Conservation (phyloP, 2,329 filamentous ascomycete genomes). For the Daldinia sp. region DNA sequence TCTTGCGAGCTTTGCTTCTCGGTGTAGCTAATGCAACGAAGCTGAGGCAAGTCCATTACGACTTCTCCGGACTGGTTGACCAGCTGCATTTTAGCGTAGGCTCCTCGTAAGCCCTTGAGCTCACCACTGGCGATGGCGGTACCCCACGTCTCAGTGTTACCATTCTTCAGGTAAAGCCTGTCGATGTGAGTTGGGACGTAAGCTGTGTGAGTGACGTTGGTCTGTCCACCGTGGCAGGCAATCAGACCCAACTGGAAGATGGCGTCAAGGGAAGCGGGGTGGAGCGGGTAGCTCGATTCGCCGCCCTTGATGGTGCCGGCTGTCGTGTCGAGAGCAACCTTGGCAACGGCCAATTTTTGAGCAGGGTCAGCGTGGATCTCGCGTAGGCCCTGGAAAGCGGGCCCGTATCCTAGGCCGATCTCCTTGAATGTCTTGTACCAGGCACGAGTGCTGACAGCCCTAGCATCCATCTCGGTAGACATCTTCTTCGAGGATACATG, state of each 20-base stretch:
- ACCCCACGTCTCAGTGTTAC: background rate
- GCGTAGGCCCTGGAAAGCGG: constrained; percentile 48
- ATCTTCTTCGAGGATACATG: background rate
- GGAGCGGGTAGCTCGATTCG: constrained; percentile 35
- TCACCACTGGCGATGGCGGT: constrained; percentile 14
- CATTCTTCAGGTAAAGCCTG: constrained; percentile 24
- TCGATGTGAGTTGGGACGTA: constrained; percentile 35
- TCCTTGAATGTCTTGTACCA: constrained; percentile 47
- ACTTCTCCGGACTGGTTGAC: constrained; percentile 15
- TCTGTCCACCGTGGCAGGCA: constrained; percentile 32
- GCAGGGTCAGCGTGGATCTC: constrained; percentile 41
- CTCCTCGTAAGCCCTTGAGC: constrained; percentile 22
- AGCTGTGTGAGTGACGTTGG: constrained; percentile 10
- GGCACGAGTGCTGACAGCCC: constrained; percentile 36
- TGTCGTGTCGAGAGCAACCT: constrained; percentile 19
- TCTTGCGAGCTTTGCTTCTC: background rate
- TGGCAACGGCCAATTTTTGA: constrained; percentile 19
- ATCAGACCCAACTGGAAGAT: constrained; percentile 36
- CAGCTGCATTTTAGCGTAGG: constrained; percentile 28
- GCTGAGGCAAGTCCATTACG: constrained; percentile 15
- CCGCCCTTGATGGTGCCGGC: constrained; percentile 15
- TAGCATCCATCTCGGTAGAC: constrained; percentile 30
- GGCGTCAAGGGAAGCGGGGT: constrained; percentile 35
- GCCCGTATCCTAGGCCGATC: constrained; percentile 51
- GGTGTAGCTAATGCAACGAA: constrained; percentile 11